A percentile compares a stretch with the other conserved stretches of the same genome.
These are phyloP conservation scores for Solanum acaule DNA, from an alignment of 257 asterid genomes.

Conservation along the genomic window DNA sequence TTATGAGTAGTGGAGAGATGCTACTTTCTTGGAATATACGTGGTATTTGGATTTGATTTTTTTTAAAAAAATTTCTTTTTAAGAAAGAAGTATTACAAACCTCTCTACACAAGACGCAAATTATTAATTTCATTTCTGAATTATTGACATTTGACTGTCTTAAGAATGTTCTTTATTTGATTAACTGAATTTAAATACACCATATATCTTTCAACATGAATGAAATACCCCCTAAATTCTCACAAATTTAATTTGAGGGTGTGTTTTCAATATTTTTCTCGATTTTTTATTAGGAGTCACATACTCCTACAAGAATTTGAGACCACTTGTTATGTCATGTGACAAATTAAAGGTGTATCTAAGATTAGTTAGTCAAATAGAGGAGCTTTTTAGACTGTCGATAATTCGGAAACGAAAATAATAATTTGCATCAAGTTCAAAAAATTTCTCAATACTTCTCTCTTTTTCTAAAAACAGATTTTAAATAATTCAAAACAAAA, in stretches of 20 bases:
- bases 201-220: too few species aligned
- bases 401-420: too few species aligned
- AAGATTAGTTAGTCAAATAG: background rate
- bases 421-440: too few species aligned
- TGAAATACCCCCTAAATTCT: background rate
- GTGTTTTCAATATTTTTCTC: background rate
- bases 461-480: background rate
- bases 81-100: background rate
- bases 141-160: background rate
- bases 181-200: too few species aligned
- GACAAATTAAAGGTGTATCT: background rate
- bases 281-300: background rate
- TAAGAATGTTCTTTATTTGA: too few species aligned
- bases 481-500: background rate
- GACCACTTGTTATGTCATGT: too few species aligned
- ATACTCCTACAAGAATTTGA: too few species aligned
- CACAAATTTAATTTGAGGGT: background rate
- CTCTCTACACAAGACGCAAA: background rate
- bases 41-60: background rate
- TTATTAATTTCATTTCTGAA: too few species aligned
- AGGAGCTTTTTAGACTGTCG: too few species aligned
- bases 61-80: too few species aligned
- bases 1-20: conserved; percentile 9
- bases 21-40: conserved; percentile 2
- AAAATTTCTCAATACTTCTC: too few species aligned